Evolutionary conservation across 257 asterid genomes (phyloP).

Genomic region (Primulina eburnea): DNA sequence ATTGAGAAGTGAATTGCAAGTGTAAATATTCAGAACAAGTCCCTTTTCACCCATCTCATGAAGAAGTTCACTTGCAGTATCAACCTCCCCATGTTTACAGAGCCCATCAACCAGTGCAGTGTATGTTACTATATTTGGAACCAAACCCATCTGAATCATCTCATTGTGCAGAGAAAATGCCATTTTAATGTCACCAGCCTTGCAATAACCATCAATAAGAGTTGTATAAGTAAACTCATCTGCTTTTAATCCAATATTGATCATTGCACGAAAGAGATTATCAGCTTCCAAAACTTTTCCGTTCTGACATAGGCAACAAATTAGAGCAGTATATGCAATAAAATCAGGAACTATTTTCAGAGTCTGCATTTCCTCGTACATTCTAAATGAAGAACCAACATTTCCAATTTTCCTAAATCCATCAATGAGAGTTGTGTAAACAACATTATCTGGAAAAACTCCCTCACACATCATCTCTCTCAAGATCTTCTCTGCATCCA

Average conservation of each 20-base stretch:
- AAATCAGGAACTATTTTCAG: slow-evolving; percentile 54
- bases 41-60: slow-evolving; percentile 72
- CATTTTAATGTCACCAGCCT: slow-evolving; percentile 53
- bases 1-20: slow-evolving; percentile 75
- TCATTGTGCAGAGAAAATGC: slow-evolving; percentile 87
- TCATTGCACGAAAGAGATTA: slow-evolving; percentile 63
- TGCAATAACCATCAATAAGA: slow-evolving; percentile 85
- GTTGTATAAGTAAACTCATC: slow-evolving; percentile 84
- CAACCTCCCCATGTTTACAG: slow-evolving; percentile 83
- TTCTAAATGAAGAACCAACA: slow-evolving; percentile 48
- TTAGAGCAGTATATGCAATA: slow-evolving; percentile 64
- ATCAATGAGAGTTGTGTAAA: slow-evolving; percentile 79
- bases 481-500: slow-evolving; percentile 66
- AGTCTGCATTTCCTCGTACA: slow-evolving; percentile 70
- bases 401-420: slow-evolving; percentile 69
- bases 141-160: slow-evolving; percentile 61
- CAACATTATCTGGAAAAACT: slow-evolving; percentile 64
- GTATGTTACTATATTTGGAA: slow-evolving; percentile 83
- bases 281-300: slow-evolving; percentile 74
- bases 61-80: slow-evolving; percentile 78
- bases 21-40: slow-evolving; percentile 62
- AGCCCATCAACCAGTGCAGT: slow-evolving; percentile 93
- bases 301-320: slow-evolving; percentile 64
- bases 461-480: slow-evolving; percentile 74
- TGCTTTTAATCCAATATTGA: slow-evolving; percentile 55